A percentile compares a stretch with the other conserved stretches of the same genome.
These are phyloP conservation scores for Darksidea phi DNA, from an alignment of 495 filamentous ascomycete species.

Conservation along the genomic window DNA sequence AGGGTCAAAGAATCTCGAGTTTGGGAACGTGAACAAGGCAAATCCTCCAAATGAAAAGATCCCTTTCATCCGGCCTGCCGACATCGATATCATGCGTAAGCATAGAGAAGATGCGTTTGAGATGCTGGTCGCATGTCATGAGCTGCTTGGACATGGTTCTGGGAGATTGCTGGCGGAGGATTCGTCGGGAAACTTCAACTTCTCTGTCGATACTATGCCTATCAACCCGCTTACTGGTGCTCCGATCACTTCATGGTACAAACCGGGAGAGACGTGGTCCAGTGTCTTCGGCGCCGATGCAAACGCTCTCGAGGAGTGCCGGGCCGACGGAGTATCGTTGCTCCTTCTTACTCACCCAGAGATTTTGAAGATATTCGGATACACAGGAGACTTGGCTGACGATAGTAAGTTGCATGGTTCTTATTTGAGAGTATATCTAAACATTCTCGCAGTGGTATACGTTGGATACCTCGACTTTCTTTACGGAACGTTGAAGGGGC, in stretches of 20 bases:
- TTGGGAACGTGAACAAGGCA: conserved; percentile 52
- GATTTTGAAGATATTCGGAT: conserved; percentile 48
- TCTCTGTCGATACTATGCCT: conserved; percentile 47
- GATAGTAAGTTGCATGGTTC: not conserved
- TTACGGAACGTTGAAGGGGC: too few species aligned
- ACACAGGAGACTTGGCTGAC: too few species aligned
- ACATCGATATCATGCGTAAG: conserved; percentile 43
- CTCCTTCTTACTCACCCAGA: conserved; percentile 48
- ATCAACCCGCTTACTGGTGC: conserved; percentile 47
- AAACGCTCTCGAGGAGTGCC: conserved; percentile 52
- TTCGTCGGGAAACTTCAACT: conserved; percentile 46
- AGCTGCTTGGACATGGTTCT: conserved; percentile 51
- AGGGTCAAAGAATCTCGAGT: conserved; percentile 48
- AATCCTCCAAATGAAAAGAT: conserved; percentile 49
- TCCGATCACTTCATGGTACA: conserved; percentile 50
- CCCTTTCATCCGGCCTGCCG: conserved; percentile 44
- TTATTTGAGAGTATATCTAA: conserved; percentile 47
- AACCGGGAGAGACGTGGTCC: conserved; percentile 51
- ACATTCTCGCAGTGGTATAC: conserved; percentile 48
- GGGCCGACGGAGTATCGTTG: conserved; percentile 48
- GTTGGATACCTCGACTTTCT: too few species aligned
- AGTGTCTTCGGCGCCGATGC: conserved; percentile 48
- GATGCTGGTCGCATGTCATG: conserved; percentile 48
- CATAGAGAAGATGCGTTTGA: conserved; percentile 47
- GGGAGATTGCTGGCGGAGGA: conserved; percentile 40